These are phyloP conservation scores for Metschnikowia cerradonensis DNA, from an alignment of 805 yeast species.

Conservation along the genomic window DNA sequence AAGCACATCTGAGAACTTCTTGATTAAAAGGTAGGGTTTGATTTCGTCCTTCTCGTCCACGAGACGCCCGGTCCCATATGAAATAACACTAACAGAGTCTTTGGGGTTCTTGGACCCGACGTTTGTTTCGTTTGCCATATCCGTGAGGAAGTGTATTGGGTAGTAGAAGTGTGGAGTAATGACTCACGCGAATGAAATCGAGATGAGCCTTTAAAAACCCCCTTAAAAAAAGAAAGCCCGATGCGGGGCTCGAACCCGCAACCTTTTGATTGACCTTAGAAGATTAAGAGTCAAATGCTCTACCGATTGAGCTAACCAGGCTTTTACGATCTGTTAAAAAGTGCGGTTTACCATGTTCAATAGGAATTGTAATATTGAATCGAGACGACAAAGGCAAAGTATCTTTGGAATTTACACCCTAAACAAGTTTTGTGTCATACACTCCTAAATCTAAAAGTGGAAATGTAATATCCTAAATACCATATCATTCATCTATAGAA, in stretches of 20 bases:
- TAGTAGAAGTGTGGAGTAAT: neutral
- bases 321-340: neutral
- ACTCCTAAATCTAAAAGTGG: no score
- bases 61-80: conserved; percentile 5
- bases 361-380: neutral
- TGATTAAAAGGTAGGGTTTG: conserved; percentile 12
- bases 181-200: neutral
- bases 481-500: no score
- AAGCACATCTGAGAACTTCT: conserved; percentile 23
- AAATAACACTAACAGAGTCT: conserved; percentile 3
- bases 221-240: conserved; percentile 17
- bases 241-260: conserved; percentile 26
- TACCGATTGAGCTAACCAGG: conserved; percentile 25
- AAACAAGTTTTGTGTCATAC: no score
- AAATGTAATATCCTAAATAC: no score
- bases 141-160: neutral
- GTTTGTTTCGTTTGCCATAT: conserved; percentile 1
- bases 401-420: no score
- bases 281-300: conserved; percentile 22
- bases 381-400: no score
- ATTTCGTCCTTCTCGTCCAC: conserved; percentile 13
- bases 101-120: neutral
- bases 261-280: conserved; percentile 23
- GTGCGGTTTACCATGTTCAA: no score
- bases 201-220: neutral